phyloP scores from a whole-genome alignment of 805 yeast genomes.

The Limtongozyma cylindracea region DNA sequence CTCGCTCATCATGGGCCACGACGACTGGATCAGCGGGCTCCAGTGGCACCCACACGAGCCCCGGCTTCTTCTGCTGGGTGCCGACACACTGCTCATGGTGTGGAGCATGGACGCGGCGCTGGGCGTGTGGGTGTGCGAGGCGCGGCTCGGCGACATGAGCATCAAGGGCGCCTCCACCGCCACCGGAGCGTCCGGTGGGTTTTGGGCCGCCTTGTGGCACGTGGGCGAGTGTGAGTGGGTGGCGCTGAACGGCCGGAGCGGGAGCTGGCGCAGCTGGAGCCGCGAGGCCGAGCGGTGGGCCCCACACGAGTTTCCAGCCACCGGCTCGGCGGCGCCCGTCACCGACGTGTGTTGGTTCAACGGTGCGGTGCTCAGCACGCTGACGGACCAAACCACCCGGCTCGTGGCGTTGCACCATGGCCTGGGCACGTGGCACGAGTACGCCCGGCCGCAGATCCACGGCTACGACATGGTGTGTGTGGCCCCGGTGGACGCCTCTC shows the following conservation, averaged over 20 bases:
- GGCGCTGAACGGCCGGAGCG: constrained; percentile 74
- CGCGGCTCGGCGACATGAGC: constrained; percentile 75
- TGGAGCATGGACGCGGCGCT: constrained; percentile 79
- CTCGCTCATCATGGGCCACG: constrained; percentile 92
- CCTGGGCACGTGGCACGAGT: constrained; percentile 50
- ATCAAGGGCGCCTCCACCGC: constrained; percentile 97
- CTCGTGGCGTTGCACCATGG: constrained; percentile 40
- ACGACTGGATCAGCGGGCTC: constrained; percentile 83
- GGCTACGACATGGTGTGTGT: constrained; percentile 90
- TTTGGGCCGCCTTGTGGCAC: constrained; percentile 50
- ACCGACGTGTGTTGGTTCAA: constrained; percentile 73
- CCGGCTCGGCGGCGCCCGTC: constrained; percentile 54
- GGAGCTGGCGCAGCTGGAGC: constrained; percentile 39
- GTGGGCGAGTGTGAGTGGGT: constrained; percentile 14
- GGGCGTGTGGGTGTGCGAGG: constrained; percentile 72
- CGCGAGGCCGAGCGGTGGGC: no score
- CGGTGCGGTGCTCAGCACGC: constrained; percentile 45
- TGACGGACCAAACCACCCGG: constrained; percentile 86
- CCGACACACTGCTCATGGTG: constrained; percentile 80
- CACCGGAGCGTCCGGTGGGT: constrained; percentile 70
- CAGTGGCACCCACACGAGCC: constrained; percentile 42
- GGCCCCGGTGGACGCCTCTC: constrained; percentile 26
- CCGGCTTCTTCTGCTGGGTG: constrained; percentile 54
- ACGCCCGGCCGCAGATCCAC: constrained; percentile 93
- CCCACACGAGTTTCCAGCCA: constrained; percentile 26